A percentile compares a stretch with the other conserved stretches of the same genome.
Evolutionary conservation across 345 rosid species (phyloP).

Genomic region (Eucalyptus curtisii): DNA sequence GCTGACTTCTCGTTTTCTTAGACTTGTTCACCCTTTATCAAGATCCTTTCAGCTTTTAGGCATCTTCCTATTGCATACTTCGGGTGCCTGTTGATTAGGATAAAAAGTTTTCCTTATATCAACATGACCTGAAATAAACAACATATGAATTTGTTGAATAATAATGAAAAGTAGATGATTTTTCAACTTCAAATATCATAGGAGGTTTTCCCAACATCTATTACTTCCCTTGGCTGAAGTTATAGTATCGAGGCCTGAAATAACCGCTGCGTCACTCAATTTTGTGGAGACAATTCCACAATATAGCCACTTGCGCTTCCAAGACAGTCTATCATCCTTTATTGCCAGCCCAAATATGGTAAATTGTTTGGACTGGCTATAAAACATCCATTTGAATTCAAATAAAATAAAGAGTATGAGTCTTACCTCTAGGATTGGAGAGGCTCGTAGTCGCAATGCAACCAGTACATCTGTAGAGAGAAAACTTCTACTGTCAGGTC

Average conservation of each 20-base stretch:
- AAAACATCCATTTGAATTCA: background rate
- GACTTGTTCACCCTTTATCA: no score
- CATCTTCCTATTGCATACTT: background rate
- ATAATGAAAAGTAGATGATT: no score
- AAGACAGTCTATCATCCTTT: background rate
- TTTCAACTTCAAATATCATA: background rate
- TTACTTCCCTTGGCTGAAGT: background rate
- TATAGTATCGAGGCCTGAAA: background rate
- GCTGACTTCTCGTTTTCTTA: no score
- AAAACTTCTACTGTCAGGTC: background rate
- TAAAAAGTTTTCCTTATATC: background rate
- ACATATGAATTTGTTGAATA: background rate
- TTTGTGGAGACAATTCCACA: background rate
- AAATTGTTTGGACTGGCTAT: background rate
- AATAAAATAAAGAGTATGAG: background rate
- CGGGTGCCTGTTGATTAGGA: background rate
- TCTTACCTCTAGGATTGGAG: background rate
- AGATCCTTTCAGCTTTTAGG: background rate
- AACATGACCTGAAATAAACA: background rate
- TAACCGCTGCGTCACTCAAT: background rate
- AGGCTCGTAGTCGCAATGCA: background rate
- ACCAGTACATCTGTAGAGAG: background rate
- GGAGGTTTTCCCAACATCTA: background rate
- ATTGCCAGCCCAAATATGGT: background rate
- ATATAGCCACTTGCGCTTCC: background rate